phyloP scores from a whole-genome alignment of 169 alveolate genomes.

The Eimeria acervulina region DNA sequence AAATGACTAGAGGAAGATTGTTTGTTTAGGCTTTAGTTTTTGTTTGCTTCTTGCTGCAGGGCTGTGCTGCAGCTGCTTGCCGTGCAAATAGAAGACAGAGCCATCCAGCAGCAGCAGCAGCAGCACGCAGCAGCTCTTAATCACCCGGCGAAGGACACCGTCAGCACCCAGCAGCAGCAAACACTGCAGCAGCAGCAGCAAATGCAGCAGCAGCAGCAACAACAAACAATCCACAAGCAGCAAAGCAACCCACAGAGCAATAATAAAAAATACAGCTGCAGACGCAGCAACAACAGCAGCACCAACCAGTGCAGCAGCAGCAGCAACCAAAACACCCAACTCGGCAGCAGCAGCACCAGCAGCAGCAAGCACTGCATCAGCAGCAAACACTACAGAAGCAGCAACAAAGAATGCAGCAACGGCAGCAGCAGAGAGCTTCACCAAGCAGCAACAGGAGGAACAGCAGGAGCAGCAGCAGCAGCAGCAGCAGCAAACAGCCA shows the following conservation, averaged over 20 bases:
- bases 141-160: conserved; percentile 51
- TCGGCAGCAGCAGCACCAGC: not conserved
- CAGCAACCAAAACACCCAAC: not conserved
- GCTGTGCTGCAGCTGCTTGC: conserved; percentile 68
- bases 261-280: too few relatives aligned
- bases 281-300: too few relatives aligned
- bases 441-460: not conserved
- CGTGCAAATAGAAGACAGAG: conserved; percentile 49
- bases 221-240: too few relatives aligned
- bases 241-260: too few relatives aligned
- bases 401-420: not conserved
- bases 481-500: not conserved
- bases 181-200: conserved; percentile 50
- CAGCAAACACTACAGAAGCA: conserved; percentile 22
- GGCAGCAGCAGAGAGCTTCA: not conserved
- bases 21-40: conserved; percentile 52
- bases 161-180: conserved; percentile 71
- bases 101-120: conserved; percentile 55
- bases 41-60: conserved; percentile 59
- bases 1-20: not conserved
- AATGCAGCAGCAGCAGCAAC: not conserved
- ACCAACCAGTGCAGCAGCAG: too few relatives aligned
- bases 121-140: conserved; percentile 2
- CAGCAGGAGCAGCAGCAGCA: conserved; percentile 23
- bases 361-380: not conserved